Conservation (phyloP, 2,329 filamentous ascomycete species). For the Niveomyces coronatus region DNA sequence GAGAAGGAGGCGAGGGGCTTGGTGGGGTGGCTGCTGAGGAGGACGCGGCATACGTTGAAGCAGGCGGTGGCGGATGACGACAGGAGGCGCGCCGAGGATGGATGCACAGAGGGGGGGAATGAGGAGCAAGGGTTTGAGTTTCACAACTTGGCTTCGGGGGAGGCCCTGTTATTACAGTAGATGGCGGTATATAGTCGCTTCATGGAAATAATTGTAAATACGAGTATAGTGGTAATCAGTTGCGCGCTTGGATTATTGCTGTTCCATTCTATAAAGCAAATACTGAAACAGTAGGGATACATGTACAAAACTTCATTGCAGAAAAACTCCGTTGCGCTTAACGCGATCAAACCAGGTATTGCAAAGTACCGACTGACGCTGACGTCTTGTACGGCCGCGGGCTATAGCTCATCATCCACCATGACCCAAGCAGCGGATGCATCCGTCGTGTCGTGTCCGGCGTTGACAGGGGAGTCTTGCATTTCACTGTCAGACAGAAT, state of each 20-base stretch:
- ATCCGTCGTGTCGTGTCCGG: conserved; percentile 16
- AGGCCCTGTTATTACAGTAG: conserved; percentile 40
- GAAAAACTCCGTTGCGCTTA: no score
- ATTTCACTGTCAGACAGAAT: conserved; percentile 26
- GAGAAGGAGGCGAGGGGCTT: conserved; percentile 48
- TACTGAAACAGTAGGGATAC: no score
- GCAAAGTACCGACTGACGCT: no score
- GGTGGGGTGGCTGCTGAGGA: conserved; percentile 39
- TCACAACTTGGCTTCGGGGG: conserved; percentile 44
- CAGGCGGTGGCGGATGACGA: conserved; percentile 31
- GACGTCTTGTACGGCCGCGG: no score
- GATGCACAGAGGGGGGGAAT: conserved; percentile 15
- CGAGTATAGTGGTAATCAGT: no score
- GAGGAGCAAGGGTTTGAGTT: conserved; percentile 34
- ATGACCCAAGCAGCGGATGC: conserved; percentile 30
- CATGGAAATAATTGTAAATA: no score
- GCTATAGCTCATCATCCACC: conserved; percentile 36
- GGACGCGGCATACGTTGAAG: conserved; percentile 32
- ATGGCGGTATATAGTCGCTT: no score
- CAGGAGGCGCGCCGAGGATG: conserved; percentile 3
- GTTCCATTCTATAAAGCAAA: no score
- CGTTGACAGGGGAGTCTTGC: conserved; percentile 21
- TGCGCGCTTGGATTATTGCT: no score
- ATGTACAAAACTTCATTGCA: no score
- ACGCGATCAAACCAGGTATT: no score